Base-by-base conservation (phyloP, 2,329 filamentous ascomycete species). In the Calonectria multiphialidica region DNA sequence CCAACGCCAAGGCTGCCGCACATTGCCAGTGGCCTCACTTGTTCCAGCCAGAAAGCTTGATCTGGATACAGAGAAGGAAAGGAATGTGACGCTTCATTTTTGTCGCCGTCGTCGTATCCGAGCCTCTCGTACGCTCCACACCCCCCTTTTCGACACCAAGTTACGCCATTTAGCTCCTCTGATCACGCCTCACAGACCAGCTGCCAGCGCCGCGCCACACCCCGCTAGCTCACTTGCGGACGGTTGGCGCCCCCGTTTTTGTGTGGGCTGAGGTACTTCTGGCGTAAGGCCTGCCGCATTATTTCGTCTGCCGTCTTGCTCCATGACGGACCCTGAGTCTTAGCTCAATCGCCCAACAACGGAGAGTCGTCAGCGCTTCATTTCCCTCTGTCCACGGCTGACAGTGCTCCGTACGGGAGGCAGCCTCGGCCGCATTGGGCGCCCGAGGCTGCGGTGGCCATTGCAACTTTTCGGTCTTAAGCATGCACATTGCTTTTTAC, bases 381-480 rank as follows among this genome's bases (percentile, higher is more conserved):
- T 80, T 79, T 80, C 78, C 77, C 72, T 69, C 42, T 64, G 65
- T 72, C 71, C 72, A 69, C 72, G 70, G 76, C 74, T 79, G 75
- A 77, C 73, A 63, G 71, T n/a, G n/a, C n/a, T n/a, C n/a, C n/a
- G n/a, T 68, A 70, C 65, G 63, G 53, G 74, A 72, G 71, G 74
- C 71, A 78, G 77, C 76, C 72, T 78, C 70, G 76, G 74, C 61
- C 77, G 68, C 66, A 69, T 73, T 67, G 61, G 71, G 57, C 33
- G 59, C 71, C 71, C 72, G 67, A 77, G 71, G 75, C 72, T 72
- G 68, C 44, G 71, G 55, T 18, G 37, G 50, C 53, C 28, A 45
- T 25, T 40, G 50, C 25, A 61, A 40, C 45, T 65, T 49, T 65
- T 49, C 45, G 47, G 47, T 57, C 49, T 67, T 55, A 47, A 44